Evolutionary conservation across 2,329 filamentous ascomycete species (phyloP).

Genomic region (Coniochaeta sp.): DNA sequence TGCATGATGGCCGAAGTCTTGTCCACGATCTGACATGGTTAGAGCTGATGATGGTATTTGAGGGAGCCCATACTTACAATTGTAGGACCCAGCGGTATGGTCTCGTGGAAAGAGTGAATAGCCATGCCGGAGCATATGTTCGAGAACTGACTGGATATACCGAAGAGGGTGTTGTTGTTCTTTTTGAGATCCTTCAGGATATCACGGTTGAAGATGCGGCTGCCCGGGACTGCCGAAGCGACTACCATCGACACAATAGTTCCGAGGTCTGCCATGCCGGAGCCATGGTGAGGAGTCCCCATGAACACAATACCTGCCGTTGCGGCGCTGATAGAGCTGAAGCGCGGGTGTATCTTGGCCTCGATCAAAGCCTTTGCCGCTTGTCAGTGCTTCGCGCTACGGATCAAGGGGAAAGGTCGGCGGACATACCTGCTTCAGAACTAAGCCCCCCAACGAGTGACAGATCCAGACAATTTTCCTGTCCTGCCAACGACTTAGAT

Average conservation of each 20-base stretch:
- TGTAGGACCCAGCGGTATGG: not conserved
- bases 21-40: not conserved
- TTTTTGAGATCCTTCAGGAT: slow-evolving; percentile 3
- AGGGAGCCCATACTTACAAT: not conserved
- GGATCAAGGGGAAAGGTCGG: not conserved
- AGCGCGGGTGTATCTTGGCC: slow-evolving; percentile 4
- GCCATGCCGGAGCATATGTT: slow-evolving; percentile 4
- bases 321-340: not conserved
- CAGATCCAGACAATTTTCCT: slow-evolving; percentile 3
- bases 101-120: slow-evolving; percentile 4
- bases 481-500: not conserved
- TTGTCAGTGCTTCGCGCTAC: not conserved
- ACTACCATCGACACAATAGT: not conserved
- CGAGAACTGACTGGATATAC: slow-evolving; percentile 3
- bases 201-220: slow-evolving; percentile 5
- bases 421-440: slow-evolving; percentile 1
- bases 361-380: slow-evolving; percentile 2
- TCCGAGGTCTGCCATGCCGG: not conserved
- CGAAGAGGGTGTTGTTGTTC: slow-evolving; percentile 4
- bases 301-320: slow-evolving; percentile 3
- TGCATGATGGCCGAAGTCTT: slow-evolving; percentile 1
- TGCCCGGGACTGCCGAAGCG: slow-evolving; percentile 2
- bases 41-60: not conserved
- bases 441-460: slow-evolving; percentile 3
- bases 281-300: slow-evolving; percentile 4